A percentile compares a stretch with the other conserved stretches of the same genome.
phyloP scores from a whole-genome alignment of 2,329 filamentous ascomycete species.

The Fusarium paranaense region DNA sequence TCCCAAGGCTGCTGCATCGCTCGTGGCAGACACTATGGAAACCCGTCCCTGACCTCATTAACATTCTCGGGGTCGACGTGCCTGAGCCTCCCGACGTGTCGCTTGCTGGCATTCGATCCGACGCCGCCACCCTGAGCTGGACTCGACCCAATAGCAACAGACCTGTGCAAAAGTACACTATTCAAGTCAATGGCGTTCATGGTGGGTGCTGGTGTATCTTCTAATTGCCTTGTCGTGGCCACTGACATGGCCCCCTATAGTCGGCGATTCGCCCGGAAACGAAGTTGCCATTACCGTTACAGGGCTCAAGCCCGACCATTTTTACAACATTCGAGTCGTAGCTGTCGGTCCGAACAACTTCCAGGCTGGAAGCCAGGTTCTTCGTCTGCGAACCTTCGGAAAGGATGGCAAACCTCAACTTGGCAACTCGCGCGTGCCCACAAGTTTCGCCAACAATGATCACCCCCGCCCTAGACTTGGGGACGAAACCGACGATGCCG shows the following conservation, averaged over 20 bases:
- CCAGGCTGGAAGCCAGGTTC: constrained; percentile 86
- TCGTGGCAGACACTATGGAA: constrained; percentile 91
- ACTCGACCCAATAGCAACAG: constrained; percentile 75
- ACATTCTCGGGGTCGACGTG: constrained; percentile 92
- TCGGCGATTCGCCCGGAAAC: constrained; percentile 78
- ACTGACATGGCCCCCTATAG: constrained; percentile 55
- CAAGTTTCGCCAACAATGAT: constrained; percentile 67
- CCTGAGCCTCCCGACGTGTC: constrained; percentile 90
- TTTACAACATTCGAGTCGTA: constrained; percentile 94
- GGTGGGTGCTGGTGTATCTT: constrained; percentile 64
- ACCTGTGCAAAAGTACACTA: constrained; percentile 85
- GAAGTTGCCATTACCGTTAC: constrained; percentile 82
- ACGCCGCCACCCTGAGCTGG: constrained; percentile 93
- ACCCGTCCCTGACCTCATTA: constrained; percentile 89
- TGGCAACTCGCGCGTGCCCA: constrained; percentile 66
- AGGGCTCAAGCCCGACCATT: constrained; percentile 85
- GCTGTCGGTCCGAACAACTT: constrained; percentile 93
- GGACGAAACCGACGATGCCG: constrained; percentile 59
- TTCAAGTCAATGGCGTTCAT: constrained; percentile 93
- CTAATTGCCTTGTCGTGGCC: not conserved
- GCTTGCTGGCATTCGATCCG: constrained; percentile 86
- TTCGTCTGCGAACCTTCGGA: constrained; percentile 83
- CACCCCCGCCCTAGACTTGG: constrained; percentile 52
- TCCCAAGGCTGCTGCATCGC: constrained; percentile 80
- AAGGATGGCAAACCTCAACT: constrained; percentile 72